A percentile compares a stretch with the other conserved stretches of the same genome.
Conservation (phyloP, 176 grass and related monocot genomes). For the Cenchrus purpureus region DNA sequence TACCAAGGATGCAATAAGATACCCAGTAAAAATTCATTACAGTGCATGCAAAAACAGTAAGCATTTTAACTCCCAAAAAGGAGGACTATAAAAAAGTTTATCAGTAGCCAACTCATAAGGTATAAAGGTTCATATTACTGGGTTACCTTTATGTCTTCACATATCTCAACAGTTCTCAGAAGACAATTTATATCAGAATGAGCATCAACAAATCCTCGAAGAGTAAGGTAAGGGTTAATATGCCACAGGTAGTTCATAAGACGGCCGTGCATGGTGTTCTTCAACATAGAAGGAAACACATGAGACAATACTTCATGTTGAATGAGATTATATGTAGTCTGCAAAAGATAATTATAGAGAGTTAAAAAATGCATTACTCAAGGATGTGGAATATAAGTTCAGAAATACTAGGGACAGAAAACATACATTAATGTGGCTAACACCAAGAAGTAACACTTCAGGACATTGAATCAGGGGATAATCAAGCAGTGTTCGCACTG, state of each 20-base stretch:
- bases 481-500: conserved; percentile 64
- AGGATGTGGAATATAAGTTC: conserved; percentile 9
- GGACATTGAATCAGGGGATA: conserved; percentile 74
- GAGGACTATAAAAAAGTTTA: background rate
- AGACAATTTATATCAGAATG: conserved; percentile 68
- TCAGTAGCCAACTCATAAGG: conserved; percentile 20
- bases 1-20: background rate
- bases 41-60: conserved; percentile 1
- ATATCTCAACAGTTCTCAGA: conserved; percentile 73
- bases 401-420: background rate
- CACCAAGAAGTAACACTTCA: conserved; percentile 78
- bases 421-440: conserved; percentile 80
- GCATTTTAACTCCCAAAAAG: conserved; percentile 21
- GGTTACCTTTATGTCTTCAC: conserved; percentile 85
- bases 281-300: conserved; percentile 80
- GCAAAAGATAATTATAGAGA: conserved; percentile 39
- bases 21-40: background rate
- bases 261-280: conserved; percentile 56
- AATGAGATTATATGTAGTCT: conserved; percentile 95
- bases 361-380: conserved; percentile 25
- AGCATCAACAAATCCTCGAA: conserved; percentile 85
- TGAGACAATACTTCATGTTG: conserved; percentile 75
- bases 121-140: conserved; percentile 3
- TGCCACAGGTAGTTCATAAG: conserved; percentile 70
- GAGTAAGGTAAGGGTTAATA: conserved; percentile 68